Percentiles rank a stretch among this genome's conserved stretches.
These are phyloP conservation scores for Besnoitia besnoiti DNA, from an alignment of 169 alveolate species.

Conservation along the genomic window DNA sequence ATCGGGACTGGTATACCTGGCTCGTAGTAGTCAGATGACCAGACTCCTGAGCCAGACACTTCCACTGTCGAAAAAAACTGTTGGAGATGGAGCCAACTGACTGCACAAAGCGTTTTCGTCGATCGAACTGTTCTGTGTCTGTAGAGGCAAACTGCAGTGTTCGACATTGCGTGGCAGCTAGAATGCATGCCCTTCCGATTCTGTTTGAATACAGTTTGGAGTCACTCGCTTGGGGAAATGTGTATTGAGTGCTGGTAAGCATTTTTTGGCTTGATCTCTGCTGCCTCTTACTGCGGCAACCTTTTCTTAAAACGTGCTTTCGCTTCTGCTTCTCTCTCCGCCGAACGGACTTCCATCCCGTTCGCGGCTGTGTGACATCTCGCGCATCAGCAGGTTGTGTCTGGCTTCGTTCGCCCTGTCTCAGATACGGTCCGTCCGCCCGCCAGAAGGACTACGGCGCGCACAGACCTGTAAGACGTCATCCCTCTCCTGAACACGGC, in stretches of 20 bases:
- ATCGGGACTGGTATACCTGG: background rate
- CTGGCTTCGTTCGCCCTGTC: background rate
- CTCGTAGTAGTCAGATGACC: background rate
- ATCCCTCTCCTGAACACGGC: too few species aligned
- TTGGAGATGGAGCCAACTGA: background rate
- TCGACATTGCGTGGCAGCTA: too few species aligned
- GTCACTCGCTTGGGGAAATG: too few species aligned
- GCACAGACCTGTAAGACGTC: background rate
- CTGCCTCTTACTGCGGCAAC: background rate
- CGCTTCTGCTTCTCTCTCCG: background rate
- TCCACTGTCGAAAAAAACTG: background rate
- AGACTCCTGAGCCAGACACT: background rate
- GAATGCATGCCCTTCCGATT: too few species aligned
- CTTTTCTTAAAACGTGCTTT: background rate
- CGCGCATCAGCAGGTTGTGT: too few species aligned
- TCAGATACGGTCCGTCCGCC: constrained; percentile 1
- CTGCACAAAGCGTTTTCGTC: too few species aligned
- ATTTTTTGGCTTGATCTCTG: too few species aligned
- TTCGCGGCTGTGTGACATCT: too few species aligned
- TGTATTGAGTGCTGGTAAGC: too few species aligned
- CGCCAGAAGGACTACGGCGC: constrained; percentile 28
- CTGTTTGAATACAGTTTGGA: too few species aligned
- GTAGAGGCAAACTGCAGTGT: background rate
- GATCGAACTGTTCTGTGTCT: background rate
- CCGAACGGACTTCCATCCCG: too few species aligned